Conservation (phyloP, 257 asterid species). For the Solanum corneliomulleri region DNA sequence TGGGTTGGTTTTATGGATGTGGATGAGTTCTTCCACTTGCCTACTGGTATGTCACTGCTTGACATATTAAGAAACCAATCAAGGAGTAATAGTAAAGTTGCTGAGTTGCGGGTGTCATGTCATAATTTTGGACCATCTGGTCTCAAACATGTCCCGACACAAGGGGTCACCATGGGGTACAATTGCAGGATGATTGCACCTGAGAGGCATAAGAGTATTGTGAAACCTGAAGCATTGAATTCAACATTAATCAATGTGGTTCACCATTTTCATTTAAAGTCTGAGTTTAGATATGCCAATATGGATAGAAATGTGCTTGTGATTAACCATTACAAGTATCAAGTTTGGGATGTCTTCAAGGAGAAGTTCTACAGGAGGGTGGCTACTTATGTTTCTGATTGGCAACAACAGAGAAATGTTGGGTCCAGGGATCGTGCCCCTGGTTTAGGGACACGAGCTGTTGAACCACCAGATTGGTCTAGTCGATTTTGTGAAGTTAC, state of each 20-base stretch:
- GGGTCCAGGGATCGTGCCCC: slow-evolving; percentile 72
- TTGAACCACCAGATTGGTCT: slow-evolving; percentile 64
- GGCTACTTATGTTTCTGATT: slow-evolving; percentile 70
- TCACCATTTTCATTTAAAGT: slow-evolving; percentile 55
- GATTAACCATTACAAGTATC: slow-evolving; percentile 75
- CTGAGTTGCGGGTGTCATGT: slow-evolving; percentile 40
- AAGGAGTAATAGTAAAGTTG: slow-evolving; percentile 10
- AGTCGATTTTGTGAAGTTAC: slow-evolving; percentile 49
- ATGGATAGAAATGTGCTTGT: slow-evolving; percentile 27
- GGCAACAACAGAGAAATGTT: slow-evolving; percentile 50
- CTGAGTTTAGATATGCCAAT: slow-evolving; percentile 22
- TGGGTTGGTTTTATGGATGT: slow-evolving; percentile 87
- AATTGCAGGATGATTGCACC: slow-evolving; percentile 44
- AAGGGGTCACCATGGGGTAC: slow-evolving; percentile 65
- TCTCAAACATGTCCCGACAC: slow-evolving; percentile 16
- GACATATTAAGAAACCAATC: slow-evolving; percentile 10
- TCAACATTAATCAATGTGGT: slow-evolving; percentile 45
- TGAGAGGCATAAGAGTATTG: slow-evolving; percentile 82
- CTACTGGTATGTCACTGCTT: slow-evolving; percentile 5
- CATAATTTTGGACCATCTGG: slow-evolving; percentile 72
- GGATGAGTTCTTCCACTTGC: slow-evolving; percentile 63
- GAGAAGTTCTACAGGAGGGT: slow-evolving; percentile 65
- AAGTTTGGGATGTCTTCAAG: slow-evolving; percentile 84
- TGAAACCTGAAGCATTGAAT: slow-evolving; percentile 47
- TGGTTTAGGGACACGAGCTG: slow-evolving; percentile 60